Evolutionary conservation across 768 basidiomycete species (phyloP).

Genomic region (Trametes villosa): DNA sequence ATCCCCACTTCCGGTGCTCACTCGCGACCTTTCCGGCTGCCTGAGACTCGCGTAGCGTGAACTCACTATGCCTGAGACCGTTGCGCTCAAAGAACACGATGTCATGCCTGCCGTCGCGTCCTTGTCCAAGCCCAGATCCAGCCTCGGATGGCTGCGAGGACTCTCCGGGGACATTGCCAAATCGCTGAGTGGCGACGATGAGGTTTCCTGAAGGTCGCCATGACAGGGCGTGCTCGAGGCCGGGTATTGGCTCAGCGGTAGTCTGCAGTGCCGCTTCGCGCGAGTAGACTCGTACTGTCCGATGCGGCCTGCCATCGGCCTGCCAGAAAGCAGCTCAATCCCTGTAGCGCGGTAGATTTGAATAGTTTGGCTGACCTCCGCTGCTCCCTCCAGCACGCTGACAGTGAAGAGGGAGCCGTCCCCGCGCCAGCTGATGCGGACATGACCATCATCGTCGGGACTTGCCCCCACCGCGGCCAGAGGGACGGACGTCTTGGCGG

Average conservation of each 20-base stretch:
- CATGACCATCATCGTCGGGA: constrained; percentile 70
- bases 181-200: constrained; percentile 81
- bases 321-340: neutral
- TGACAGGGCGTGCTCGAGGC: constrained; percentile 75
- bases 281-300: constrained; percentile 75
- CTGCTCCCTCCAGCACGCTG: constrained; percentile 58
- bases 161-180: constrained; percentile 76
- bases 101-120: constrained; percentile 74
- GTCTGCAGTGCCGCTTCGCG: constrained; percentile 75
- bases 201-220: constrained; percentile 93
- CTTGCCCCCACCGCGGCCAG: constrained; percentile 51
- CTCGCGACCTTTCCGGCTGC: constrained; percentile 27
- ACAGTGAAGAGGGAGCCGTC: constrained; percentile 90
- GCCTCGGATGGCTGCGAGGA: constrained; percentile 5
- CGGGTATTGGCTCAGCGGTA: constrained; percentile 82
- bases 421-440: constrained; percentile 91
- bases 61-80: constrained; percentile 91
- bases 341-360: neutral
- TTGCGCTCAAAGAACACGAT: constrained; percentile 96
- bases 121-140: constrained; percentile 36
- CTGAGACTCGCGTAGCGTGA: constrained; percentile 56
- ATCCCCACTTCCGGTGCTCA: constrained; percentile 57
- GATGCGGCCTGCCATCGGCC: constrained; percentile 35
- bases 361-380: constrained; percentile 31
- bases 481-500: constrained; percentile 57